These are phyloP conservation scores for Tuber microsphaerosporum DNA, from an alignment of 495 filamentous ascomycete genomes.

Conservation along the genomic window DNA sequence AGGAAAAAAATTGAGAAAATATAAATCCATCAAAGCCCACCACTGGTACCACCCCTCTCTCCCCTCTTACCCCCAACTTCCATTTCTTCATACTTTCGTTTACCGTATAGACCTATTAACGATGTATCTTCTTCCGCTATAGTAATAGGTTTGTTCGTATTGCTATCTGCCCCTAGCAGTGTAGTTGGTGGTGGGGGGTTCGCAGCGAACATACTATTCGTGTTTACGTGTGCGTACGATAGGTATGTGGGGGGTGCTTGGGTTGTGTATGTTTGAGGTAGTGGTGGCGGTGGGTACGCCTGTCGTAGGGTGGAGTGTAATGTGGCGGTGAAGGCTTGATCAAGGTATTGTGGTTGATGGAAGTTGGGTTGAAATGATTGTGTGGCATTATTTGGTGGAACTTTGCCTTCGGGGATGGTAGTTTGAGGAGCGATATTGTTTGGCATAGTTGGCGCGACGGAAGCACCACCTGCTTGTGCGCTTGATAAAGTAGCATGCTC, in stretches of 20 bases:
- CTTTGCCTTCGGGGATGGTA: background rate
- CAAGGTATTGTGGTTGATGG: background rate
- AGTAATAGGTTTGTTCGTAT: background rate
- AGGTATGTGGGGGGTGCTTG: background rate
- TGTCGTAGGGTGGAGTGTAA: background rate
- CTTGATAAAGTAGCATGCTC: background rate
- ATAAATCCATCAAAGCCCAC: background rate
- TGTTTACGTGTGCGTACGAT: background rate
- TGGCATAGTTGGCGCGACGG: background rate
- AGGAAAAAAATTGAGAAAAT: background rate
- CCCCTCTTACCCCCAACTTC: background rate
- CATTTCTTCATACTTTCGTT: background rate
- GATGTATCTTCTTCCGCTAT: background rate
- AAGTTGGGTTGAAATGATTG: background rate
- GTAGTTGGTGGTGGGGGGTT: background rate
- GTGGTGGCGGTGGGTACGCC: conserved; percentile 10
- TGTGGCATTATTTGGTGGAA: background rate
- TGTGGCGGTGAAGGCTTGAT: background rate
- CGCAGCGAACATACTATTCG: background rate
- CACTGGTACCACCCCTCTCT: background rate
- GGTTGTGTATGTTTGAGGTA: conserved; percentile 4
- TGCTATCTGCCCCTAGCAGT: background rate
- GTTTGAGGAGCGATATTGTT: background rate
- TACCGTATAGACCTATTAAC: background rate
- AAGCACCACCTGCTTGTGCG: background rate